Base-by-base conservation (phyloP, 2,329 filamentous ascomycete species). In the Bertia moriformis region DNA sequence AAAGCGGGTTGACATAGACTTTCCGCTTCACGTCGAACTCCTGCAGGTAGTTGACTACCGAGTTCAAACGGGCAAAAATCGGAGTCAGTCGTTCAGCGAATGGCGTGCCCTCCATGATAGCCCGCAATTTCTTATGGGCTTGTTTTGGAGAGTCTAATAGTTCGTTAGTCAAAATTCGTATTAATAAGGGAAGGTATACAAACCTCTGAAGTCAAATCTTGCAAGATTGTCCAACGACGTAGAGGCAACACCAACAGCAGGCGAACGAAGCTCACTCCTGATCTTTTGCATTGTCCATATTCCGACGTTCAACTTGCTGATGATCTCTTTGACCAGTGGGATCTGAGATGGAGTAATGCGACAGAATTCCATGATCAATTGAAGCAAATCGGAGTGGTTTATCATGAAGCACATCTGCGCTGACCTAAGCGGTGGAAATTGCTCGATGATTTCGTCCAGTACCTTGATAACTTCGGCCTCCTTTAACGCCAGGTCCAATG, bases 381-480 rank as follows among this genome's bases (percentile, higher is more conserved):
- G 80, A 10, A 98, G 62, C 3, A 98, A 66, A 53, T 87, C 80
- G 0, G 85, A 85, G 53, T 98, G 91, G 38, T 91, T 91, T 24
- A 98, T 58, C 46, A 94, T 79, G 48, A 95, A 93, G 51, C 83
- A 93, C 75, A 95, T 86, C 18, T 77, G 73, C 2, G 71, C 69
- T 0, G 74, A 68, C 7, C 73, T 69, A 12, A 93, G 65, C 2
- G 79, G 76, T 0, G 88, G 88, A 45, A 96, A 88, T 4, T 80
- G 72, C 38, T 78, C 69, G 14, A 93, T 71, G 30, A 95, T 82
- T 54, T 98, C 91, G 53, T 98, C 91, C 17, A 96, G 63, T 2
- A 96, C 88, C 50, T 95, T 96, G 48, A 98, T 73, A 1, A 87
- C 80, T 57, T 96, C 89, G 0, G 89, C 89, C 57, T 98, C 91